These are phyloP conservation scores for Zymoseptoria ardabiliae DNA, from an alignment of 2,329 filamentous ascomycete species.

Conservation along the genomic window DNA sequence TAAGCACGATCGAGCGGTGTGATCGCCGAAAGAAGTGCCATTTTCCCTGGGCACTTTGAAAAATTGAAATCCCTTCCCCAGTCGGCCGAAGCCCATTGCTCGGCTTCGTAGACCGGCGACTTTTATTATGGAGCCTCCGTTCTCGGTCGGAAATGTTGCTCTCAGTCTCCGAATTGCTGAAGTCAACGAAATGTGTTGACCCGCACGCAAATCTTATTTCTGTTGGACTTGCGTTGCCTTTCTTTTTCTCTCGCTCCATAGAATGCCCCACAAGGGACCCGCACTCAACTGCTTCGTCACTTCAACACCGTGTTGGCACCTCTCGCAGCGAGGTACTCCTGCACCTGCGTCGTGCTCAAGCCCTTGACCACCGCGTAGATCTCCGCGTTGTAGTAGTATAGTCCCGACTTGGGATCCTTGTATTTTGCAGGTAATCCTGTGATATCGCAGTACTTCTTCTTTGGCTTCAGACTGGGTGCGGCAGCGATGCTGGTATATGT, in stretches of 20 bases:
- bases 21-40: not conserved
- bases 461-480: conserved; percentile 71
- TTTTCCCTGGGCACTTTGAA: conserved; percentile 2
- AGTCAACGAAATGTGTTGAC: not conserved
- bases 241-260: not conserved
- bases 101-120: conserved; percentile 1
- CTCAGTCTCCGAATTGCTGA: not conserved
- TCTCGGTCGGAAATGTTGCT: not conserved
- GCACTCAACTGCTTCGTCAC: conserved; percentile 43
- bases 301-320: conserved; percentile 92
- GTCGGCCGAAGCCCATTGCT: conserved; percentile 1
- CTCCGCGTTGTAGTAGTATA: conserved; percentile 90
- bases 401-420: conserved; percentile 85
- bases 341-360: conserved; percentile 72
- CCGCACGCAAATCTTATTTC: not conserved
- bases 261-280: not conserved
- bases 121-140: conserved; percentile 1
- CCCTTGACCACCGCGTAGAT: conserved; percentile 77
- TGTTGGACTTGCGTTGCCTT: not conserved
- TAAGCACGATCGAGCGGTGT: not conserved
- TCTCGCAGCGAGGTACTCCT: conserved; percentile 81
- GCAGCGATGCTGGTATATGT: conserved; percentile 98
- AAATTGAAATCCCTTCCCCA: conserved; percentile 6
- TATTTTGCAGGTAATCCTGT: conserved; percentile 90
- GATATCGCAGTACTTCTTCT: conserved; percentile 90